Evolutionary conservation across 192 early-diverging fungal genomes (phyloP), one percentile per base, ranked within the genome.

Genomic region (Umbelopsis sp.): DNA sequence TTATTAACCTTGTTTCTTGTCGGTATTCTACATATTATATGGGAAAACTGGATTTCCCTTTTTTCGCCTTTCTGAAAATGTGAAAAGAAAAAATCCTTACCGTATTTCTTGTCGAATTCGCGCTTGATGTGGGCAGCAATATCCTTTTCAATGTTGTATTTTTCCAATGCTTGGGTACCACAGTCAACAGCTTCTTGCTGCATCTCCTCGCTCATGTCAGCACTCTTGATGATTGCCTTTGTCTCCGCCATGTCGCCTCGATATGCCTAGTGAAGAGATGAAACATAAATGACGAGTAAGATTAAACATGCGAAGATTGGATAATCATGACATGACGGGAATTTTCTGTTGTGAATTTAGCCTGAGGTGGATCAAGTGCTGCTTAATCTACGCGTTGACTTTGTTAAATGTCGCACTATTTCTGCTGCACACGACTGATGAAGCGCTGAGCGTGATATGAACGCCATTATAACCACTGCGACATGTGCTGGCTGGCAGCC

Each of bases 41-140:
- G 37, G 37, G 10, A 41, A 41, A 41, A 30, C 27, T 30, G 27
- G 27, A 41, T 41, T 1, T 41, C n/a, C n/a, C 6, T 41, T 41
- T 41, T 41, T 30, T 30, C 27, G 27, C 27, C 27, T 30, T 30
- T 3, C 1, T 30, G 1, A 30, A 30, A 30, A 30, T 65, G 37
- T 25, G 13, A 46, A 16, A 5, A 8, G 13, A 46, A 16, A 5
- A 8, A 18, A 46, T 45, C 33, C 64, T 67, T 73, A 78, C 76
- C 95, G 81, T 95, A 96, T 88, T 95, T 93, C 82, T 93, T 94
- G 86, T 99, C 98, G 75, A 97, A 98, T 74, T 98, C 97, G 72
- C 95, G 90, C 88, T 99, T 99, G 85, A 99, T 94, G 78, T 91
- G 90, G 21, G 96, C 92, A 50, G 98, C 97, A 75, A 98, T 98